Evolutionary conservation across 1,139 yeast genomes (phyloP).

Genomic region (Pichia inconspicua): DNA sequence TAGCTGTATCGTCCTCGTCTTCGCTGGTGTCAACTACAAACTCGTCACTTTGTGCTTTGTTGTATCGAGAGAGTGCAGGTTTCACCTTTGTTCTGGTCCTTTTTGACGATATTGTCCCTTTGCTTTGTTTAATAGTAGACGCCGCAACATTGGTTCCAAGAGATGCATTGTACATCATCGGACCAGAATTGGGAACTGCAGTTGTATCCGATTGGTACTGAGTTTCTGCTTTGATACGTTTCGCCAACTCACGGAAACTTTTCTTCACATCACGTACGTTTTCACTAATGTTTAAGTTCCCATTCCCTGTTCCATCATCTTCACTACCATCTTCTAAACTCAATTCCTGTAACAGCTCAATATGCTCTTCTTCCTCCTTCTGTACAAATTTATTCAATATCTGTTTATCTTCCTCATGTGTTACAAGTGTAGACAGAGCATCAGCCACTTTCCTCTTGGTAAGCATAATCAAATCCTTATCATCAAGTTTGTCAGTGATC

Average conservation of each 20-base stretch:
- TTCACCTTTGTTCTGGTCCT: background rate
- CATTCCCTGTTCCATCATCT: slow-evolving; percentile 10
- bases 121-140: background rate
- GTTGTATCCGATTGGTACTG: slow-evolving; percentile 4
- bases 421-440: slow-evolving; percentile 66
- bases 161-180: background rate
- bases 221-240: slow-evolving; percentile 22
- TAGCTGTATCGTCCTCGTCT: background rate
- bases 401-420: slow-evolving; percentile 57
- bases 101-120: background rate
- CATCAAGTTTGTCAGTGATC: slow-evolving; percentile 52
- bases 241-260: slow-evolving; percentile 26
- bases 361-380: slow-evolving; percentile 55
- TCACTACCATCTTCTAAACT: slow-evolving; percentile 24
- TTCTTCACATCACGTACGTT: slow-evolving; percentile 20
- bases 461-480: slow-evolving; percentile 59
- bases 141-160: background rate
- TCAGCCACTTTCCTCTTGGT: slow-evolving; percentile 71
- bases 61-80: background rate
- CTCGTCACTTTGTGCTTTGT: background rate
- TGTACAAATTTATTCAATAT: slow-evolving; percentile 66
- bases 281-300: background rate
- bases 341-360: slow-evolving; percentile 45
- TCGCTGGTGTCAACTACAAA: background rate
- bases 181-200: background rate